Evolutionary conservation across 139 green algal species (phyloP).

Genomic region (Chlorella sp.): DNA sequence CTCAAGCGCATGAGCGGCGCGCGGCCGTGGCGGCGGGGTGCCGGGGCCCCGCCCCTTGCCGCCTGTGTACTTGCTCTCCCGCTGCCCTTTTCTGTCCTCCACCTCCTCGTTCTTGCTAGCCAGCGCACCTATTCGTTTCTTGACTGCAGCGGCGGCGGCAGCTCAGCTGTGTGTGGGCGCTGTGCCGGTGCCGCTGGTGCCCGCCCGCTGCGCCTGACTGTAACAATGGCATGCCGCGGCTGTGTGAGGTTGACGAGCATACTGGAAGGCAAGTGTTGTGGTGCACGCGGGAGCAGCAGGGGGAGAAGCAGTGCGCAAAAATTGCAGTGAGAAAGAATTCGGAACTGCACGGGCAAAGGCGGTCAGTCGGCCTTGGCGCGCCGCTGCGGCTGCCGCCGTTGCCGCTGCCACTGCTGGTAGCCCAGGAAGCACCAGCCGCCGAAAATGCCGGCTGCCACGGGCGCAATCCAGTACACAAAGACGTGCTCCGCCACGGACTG

Average conservation of each 20-base stretch:
- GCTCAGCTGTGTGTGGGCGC: too few species aligned
- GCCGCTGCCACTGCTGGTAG: background rate
- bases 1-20: slow-evolving; percentile 24
- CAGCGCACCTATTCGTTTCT: background rate
- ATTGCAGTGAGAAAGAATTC: background rate
- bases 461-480: slow-evolving; percentile 29
- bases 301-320: background rate
- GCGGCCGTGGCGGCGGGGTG: background rate
- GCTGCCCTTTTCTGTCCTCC: background rate
- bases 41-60: background rate
- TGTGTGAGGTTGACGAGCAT: background rate
- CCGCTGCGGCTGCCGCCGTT: slow-evolving; percentile 2
- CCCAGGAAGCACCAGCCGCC: slow-evolving; percentile 32
- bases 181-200: too few species aligned
- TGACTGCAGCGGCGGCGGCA: background rate
- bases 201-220: background rate
- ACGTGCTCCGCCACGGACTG: slow-evolving; percentile 7
- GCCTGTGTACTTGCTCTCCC: background rate
- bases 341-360: background rate
- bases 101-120: background rate
- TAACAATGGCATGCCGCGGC: background rate
- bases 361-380: slow-evolving; percentile 21
- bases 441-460: slow-evolving; percentile 8
- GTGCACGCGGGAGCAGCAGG: background rate
- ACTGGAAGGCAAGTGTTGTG: background rate